Evolutionary conservation across 140 eudicot genomes (phyloP), one percentile per base, ranked within the genome.

Genomic region (Ambrosia hybrid): DNA sequence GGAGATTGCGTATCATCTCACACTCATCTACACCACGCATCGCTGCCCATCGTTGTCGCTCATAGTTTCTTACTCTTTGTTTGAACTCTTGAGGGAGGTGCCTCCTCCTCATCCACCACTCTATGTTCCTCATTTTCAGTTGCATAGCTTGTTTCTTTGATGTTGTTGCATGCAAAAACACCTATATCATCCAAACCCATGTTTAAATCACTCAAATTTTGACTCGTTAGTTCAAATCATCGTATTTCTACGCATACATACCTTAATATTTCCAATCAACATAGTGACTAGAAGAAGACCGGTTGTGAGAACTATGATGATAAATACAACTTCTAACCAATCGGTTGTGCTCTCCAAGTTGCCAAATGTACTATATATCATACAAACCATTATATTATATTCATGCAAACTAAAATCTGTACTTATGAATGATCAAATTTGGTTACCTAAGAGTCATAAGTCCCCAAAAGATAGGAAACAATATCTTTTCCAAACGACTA

Each of bases 1-100:
- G 99, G 38, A 95, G 96, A 71, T 95, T 95, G 2, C 90, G 76
- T 9, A 89, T 91, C 97, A 95, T 95, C 79, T 95, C 99, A 73
- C 95, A 95, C 77, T 95, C 99, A 57, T 95, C 97, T 0, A 95
- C 99, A 14, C 99, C 99, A 9, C 99, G 95, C 99, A 86, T 95
- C 43, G 99, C 99, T 0, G 99, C 97, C 99, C 99, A 95, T 1
- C 96, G 79, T 67, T 95, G 99, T 8, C 99, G 80, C 84, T 95
- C 96, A 71, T 90, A 91, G 80, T 91, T 95, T 55, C 99, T 73
- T 49, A 91, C 97, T 66, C 99, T 86, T 78, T 91, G 97, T 76
- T 81, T 74, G 63, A 88, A 84, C 12, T 68, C 76, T 8, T 66
- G 86, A 6, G 99, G 99, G 76, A 95, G 76, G 38, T 80, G 91